These are phyloP conservation scores for Myriosclerotinia curreyana DNA, from an alignment of 2,329 filamentous ascomycete genomes.

Conservation along the genomic window DNA sequence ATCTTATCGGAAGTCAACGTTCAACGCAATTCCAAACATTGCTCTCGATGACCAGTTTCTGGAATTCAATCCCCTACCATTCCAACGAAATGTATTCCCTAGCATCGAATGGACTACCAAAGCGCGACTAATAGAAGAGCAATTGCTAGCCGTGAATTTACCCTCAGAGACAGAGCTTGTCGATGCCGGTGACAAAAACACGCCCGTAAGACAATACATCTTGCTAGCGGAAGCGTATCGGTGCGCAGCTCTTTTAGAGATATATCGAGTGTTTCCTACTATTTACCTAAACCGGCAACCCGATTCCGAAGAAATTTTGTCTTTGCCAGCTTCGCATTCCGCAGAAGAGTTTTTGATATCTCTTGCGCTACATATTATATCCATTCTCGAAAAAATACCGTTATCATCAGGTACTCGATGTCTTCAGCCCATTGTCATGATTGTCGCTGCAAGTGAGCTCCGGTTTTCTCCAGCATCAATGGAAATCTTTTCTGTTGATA, in stretches of 20 bases:
- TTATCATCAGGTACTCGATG: slow-evolving; percentile 34
- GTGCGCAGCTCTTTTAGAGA: slow-evolving; percentile 33
- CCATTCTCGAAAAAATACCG: slow-evolving; percentile 33
- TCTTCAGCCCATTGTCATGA: slow-evolving; percentile 35
- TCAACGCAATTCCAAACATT: background rate
- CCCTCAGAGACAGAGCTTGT: slow-evolving; percentile 29
- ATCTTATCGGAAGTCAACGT: slow-evolving; percentile 29
- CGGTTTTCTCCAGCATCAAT: slow-evolving; percentile 27
- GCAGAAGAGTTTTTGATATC: slow-evolving; percentile 34
- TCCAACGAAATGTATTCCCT: slow-evolving; percentile 25
- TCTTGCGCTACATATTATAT: slow-evolving; percentile 34
- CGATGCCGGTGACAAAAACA: slow-evolving; percentile 37
- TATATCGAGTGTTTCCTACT: slow-evolving; percentile 35
- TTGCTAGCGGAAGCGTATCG: slow-evolving; percentile 36
- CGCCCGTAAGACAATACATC: slow-evolving; percentile 37
- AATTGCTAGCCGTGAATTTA: slow-evolving; percentile 33
- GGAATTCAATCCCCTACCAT: background rate
- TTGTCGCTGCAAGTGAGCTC: slow-evolving; percentile 33
- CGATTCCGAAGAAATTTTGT: slow-evolving; percentile 20
- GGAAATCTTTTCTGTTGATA: background rate
- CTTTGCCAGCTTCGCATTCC: slow-evolving; percentile 24
- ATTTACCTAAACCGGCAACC: slow-evolving; percentile 27
- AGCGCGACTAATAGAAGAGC: slow-evolving; percentile 33
- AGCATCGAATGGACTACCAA: slow-evolving; percentile 27
- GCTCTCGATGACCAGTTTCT: slow-evolving; percentile 8